phyloP scores from a whole-genome alignment of 805 yeast genomes.

The Torulaspora franciscae region DNA sequence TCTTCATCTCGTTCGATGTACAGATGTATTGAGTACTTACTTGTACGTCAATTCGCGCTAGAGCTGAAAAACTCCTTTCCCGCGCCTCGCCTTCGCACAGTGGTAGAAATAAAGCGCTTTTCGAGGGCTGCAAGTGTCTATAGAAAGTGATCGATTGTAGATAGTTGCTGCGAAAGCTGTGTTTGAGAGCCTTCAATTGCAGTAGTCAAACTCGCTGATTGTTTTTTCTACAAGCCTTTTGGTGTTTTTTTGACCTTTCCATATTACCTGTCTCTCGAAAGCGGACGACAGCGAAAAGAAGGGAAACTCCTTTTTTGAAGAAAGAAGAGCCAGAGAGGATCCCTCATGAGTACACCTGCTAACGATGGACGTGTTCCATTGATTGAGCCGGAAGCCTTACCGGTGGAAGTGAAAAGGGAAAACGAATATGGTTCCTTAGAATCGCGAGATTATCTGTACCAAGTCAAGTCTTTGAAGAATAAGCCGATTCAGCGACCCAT shows the following conservation, averaged over 20 bases:
- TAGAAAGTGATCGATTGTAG: background rate
- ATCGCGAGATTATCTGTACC: constrained; percentile 58
- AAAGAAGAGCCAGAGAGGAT: background rate
- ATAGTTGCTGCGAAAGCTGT: background rate
- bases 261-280: background rate
- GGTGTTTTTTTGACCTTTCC: background rate
- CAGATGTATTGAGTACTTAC: background rate
- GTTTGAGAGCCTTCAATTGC: background rate
- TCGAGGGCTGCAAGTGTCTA: constrained; percentile 1
- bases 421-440: constrained; percentile 71
- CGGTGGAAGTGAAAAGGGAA: constrained; percentile 43
- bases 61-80: background rate
- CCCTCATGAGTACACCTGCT: constrained; percentile 15
- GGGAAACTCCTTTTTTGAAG: background rate
- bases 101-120: background rate
- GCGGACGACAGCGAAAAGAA: background rate
- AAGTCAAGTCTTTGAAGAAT: constrained; percentile 50
- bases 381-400: constrained; percentile 33
- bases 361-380: constrained; percentile 34
- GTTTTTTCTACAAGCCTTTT: background rate
- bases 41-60: background rate
- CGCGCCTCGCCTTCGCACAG: constrained; percentile 6
- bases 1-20: background rate
- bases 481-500: constrained; percentile 58
- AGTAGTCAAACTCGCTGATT: background rate